A percentile compares a stretch with the other conserved stretches of the same genome.
phyloP scores from a whole-genome alignment of 2,329 filamentous ascomycete species.

The Ploettnerulaceae sp. region DNA sequence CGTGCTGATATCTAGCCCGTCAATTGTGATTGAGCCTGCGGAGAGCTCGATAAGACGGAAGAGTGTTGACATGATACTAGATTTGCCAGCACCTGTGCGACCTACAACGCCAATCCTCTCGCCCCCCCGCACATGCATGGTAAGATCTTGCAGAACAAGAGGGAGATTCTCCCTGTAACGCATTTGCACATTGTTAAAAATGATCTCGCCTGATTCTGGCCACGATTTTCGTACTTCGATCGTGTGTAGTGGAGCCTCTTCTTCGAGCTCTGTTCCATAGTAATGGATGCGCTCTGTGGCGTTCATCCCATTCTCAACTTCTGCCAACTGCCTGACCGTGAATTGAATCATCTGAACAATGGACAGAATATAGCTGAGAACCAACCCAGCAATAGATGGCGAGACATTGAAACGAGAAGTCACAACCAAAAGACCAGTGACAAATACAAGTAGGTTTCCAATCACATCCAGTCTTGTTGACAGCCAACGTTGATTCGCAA shows the following conservation, averaged over 20 bases:
- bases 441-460: constrained; percentile 79
- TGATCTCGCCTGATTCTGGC: constrained; percentile 81
- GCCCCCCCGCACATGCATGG: constrained; percentile 67
- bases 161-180: constrained; percentile 68
- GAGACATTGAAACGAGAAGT: constrained; percentile 82
- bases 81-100: constrained; percentile 78
- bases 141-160: constrained; percentile 65
- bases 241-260: constrained; percentile 81
- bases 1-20: constrained; percentile 64
- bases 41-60: constrained; percentile 70
- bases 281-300: constrained; percentile 87
- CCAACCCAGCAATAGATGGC: constrained; percentile 80
- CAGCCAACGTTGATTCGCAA: constrained; percentile 92
- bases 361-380: constrained; percentile 86
- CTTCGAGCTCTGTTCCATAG: constrained; percentile 80
- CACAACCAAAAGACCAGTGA: constrained; percentile 83
- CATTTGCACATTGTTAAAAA: constrained; percentile 73
- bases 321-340: constrained; percentile 85
- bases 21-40: constrained; percentile 57
- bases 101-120: constrained; percentile 80
- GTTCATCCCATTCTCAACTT: constrained; percentile 98
- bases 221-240: constrained; percentile 67
- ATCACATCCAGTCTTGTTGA: constrained; percentile 80
- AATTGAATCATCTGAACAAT: constrained; percentile 97
- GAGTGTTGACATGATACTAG: constrained; percentile 75